Evolutionary conservation across 2,329 filamentous ascomycete genomes (phyloP).

Genomic region (Macroventuria anomochaeta): DNA sequence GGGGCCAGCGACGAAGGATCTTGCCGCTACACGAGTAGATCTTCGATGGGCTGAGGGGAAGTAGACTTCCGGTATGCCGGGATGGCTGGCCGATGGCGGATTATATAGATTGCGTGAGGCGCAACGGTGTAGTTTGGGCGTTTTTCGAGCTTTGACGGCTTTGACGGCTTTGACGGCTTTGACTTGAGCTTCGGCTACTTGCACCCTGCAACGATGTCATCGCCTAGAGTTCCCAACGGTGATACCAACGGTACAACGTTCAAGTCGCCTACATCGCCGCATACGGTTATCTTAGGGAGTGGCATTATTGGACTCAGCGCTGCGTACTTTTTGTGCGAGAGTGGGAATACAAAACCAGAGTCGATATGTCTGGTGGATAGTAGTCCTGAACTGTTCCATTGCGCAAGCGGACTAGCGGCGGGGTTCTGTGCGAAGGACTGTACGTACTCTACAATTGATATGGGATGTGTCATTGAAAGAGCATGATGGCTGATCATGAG

Average conservation of each 20-base stretch:
- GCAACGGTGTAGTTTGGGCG: background rate
- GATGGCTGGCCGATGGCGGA: background rate
- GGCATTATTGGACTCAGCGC: conserved; percentile 56
- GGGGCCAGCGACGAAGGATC: background rate
- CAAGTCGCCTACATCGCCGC: background rate
- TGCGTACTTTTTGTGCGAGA: conserved; percentile 68
- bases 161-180: background rate
- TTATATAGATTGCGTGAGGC: background rate
- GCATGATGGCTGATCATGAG: background rate
- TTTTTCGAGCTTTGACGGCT: background rate
- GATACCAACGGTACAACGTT: background rate
- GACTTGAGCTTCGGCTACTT: conserved; percentile 1
- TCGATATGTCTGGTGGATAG: conserved; percentile 66
- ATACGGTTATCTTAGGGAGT: conserved; percentile 51
- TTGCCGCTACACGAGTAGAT: conserved; percentile 2
- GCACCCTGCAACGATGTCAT: background rate
- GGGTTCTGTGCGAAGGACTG: conserved; percentile 78
- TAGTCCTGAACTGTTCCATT: conserved; percentile 68
- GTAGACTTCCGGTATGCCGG: background rate
- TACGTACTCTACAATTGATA: conserved; percentile 25
- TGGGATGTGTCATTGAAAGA: background rate
- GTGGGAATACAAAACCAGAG: conserved; percentile 45
- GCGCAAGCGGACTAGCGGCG: conserved; percentile 75
- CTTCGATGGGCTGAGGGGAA: background rate
- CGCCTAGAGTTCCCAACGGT: conserved; percentile 5